Conservation (phyloP, 2,329 filamentous ascomycete genomes). For the Microsporum canis region DNA sequence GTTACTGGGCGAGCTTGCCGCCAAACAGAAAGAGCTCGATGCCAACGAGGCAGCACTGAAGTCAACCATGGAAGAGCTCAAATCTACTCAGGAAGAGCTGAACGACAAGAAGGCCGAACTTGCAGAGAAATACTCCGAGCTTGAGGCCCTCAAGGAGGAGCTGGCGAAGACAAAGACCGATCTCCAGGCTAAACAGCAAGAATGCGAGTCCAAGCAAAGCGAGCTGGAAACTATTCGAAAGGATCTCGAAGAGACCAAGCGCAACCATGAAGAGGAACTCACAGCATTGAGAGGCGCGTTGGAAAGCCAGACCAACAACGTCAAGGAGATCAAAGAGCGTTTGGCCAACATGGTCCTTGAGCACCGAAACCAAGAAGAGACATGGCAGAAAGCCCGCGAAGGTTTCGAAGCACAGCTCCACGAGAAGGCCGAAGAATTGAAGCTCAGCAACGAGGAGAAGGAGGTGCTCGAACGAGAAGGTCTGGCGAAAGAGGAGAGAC, state of each 20-base stretch:
- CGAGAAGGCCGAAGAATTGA: conserved; percentile 35
- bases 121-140: conserved; percentile 15
- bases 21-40: conserved; percentile 21
- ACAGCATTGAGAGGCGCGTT: conserved; percentile 11
- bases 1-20: conserved; percentile 31
- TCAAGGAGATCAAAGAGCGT: conserved; percentile 19
- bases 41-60: conserved; percentile 18
- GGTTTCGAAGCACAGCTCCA: conserved; percentile 27
- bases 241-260: conserved; percentile 24
- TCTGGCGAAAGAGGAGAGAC: conserved; percentile 36
- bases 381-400: conserved; percentile 25
- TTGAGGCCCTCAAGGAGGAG: conserved; percentile 20
- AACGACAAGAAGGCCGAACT: conserved; percentile 18
- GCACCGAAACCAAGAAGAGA: conserved; percentile 23
- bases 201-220: conserved; percentile 14
- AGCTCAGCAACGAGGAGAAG: conserved; percentile 28
- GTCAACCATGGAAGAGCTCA: conserved; percentile 11
- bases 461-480: conserved; percentile 27
- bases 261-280: conserved; percentile 19
- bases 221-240: conserved; percentile 18
- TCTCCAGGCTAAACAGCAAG: conserved; percentile 17
- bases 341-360: conserved; percentile 20
- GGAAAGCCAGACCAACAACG: conserved; percentile 14
- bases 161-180: conserved; percentile 25
- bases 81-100: conserved; percentile 17